A percentile compares a stretch with the other conserved stretches of the same genome.
phyloP scores from a whole-genome alignment of 768 basidiomycete genomes.

The Leccinum arenicola region DNA sequence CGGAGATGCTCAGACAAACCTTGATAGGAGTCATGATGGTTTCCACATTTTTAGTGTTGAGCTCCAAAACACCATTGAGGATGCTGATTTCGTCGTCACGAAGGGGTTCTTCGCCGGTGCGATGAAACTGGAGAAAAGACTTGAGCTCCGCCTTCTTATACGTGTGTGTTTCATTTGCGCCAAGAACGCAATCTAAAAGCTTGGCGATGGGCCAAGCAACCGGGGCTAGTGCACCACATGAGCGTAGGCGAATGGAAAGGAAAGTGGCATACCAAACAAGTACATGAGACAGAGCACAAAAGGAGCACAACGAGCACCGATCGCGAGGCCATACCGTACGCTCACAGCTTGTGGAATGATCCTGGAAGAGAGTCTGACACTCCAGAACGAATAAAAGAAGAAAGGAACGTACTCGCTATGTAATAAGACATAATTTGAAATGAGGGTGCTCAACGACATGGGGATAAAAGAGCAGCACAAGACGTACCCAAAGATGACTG shows the following conservation, averaged over 20 bases:
- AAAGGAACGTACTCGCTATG: constrained; percentile 36
- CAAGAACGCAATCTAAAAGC: constrained; percentile 79
- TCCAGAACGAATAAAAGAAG: not conserved
- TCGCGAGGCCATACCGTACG: constrained; percentile 71
- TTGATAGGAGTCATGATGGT: constrained; percentile 81
- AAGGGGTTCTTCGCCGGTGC: constrained; percentile 69
- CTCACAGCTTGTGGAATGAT: constrained; percentile 75
- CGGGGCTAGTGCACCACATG: constrained; percentile 45
- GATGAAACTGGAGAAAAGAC: constrained; percentile 78
- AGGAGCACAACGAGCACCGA: constrained; percentile 77
- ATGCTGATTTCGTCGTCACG: constrained; percentile 82
- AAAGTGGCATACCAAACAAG: constrained; percentile 37
- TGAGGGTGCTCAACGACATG: not conserved
- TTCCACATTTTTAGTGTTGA: constrained; percentile 73
- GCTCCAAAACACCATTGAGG: constrained; percentile 74
- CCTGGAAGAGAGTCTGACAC: constrained; percentile 30
- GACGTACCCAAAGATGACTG: constrained; percentile 81
- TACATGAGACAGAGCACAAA: constrained; percentile 76
- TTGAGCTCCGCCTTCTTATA: constrained; percentile 84
- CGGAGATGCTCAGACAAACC: constrained; percentile 31
- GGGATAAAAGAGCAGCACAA: not conserved
- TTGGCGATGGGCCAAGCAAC: constrained; percentile 71
- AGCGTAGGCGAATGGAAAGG: not conserved
- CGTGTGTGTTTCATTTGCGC: constrained; percentile 64
- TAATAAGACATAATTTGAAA: not conserved